Evolutionary conservation across 177 flowering plant species (phyloP).

Genomic region (Vitis hybrid): DNA sequence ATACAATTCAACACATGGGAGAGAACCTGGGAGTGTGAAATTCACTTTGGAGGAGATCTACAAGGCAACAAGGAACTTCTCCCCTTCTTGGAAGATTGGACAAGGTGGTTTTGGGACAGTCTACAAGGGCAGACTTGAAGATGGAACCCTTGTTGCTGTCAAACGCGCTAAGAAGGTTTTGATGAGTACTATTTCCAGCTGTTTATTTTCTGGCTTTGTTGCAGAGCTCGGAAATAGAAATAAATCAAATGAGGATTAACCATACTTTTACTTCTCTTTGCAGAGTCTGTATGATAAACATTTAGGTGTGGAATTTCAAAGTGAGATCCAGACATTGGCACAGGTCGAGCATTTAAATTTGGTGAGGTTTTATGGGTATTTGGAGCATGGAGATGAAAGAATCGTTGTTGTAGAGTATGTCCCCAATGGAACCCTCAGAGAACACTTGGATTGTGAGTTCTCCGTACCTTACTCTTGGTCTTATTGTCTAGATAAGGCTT

Average conservation of each 20-base stretch:
- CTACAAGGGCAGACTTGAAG: constrained; percentile 70
- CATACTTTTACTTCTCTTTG: constrained; percentile 14
- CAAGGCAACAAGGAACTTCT: constrained; percentile 77
- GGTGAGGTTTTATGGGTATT: constrained; percentile 71
- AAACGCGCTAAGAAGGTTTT: constrained; percentile 93
- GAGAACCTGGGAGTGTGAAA: constrained; percentile 44
- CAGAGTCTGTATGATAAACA: constrained; percentile 73
- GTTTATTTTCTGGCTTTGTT: not conserved
- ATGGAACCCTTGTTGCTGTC: constrained; percentile 77
- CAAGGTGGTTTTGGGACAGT: constrained; percentile 97
- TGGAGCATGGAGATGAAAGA: constrained; percentile 78
- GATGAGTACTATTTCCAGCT: too few species aligned
- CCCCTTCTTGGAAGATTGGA: constrained; percentile 76
- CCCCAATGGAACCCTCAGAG: constrained; percentile 90
- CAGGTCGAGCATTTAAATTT: constrained; percentile 82
- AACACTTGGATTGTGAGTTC: constrained; percentile 87
- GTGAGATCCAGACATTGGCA: constrained; percentile 68
- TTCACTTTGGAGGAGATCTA: constrained; percentile 68
- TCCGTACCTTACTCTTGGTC: not conserved
- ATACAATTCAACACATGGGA: constrained; percentile 37
- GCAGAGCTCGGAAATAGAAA: not conserved
- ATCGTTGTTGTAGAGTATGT: constrained; percentile 87
- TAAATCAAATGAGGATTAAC: not conserved
- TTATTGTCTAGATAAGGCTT: not conserved
- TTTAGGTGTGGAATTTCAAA: constrained; percentile 68